phyloP scores from a whole-genome alignment of 306 rosid genomes.

The Abrus precatorius region DNA sequence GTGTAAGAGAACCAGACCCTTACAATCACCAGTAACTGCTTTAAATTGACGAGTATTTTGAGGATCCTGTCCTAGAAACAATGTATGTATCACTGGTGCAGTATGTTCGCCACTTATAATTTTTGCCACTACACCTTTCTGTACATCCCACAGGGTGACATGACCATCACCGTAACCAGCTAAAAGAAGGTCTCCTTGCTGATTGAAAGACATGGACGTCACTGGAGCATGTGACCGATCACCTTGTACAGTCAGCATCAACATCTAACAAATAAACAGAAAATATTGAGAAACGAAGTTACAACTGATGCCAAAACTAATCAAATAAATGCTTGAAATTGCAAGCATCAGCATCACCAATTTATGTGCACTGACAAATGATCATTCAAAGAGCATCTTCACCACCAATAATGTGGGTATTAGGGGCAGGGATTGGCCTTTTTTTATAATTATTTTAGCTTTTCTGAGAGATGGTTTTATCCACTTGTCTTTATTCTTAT shows the following conservation, averaged over 20 bases:
- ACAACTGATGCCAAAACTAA: constrained; percentile 37
- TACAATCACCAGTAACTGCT: constrained; percentile 93
- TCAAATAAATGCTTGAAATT: constrained; percentile 43
- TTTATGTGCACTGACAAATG: constrained; percentile 15
- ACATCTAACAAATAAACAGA: constrained; percentile 65
- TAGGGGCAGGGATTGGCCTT: not conserved
- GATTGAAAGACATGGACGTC: constrained; percentile 93
- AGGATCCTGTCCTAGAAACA: constrained; percentile 92
- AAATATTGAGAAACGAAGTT: constrained; percentile 44
- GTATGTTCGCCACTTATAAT: constrained; percentile 90
- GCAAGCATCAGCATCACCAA: constrained; percentile 22
- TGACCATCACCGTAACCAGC: constrained; percentile 98
- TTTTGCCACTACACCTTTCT: constrained; percentile 76
- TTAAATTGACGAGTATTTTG: constrained; percentile 92
- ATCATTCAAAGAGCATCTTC: constrained; percentile 29
- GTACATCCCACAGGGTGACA: constrained; percentile 89
- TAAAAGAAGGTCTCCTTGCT: constrained; percentile 94
- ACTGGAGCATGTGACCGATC: constrained; percentile 80
- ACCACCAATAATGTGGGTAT: not conserved
- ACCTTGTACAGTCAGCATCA: constrained; percentile 86
- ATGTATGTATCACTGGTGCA: constrained; percentile 86
- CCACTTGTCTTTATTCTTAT: not conserved
- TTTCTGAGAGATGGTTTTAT: constrained; percentile 5
- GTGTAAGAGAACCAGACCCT: constrained; percentile 93
- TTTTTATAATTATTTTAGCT: not conserved